These are phyloP conservation scores for Echinosphaeria canescens DNA, from an alignment of 2,329 filamentous ascomycete species.

Conservation along the genomic window DNA sequence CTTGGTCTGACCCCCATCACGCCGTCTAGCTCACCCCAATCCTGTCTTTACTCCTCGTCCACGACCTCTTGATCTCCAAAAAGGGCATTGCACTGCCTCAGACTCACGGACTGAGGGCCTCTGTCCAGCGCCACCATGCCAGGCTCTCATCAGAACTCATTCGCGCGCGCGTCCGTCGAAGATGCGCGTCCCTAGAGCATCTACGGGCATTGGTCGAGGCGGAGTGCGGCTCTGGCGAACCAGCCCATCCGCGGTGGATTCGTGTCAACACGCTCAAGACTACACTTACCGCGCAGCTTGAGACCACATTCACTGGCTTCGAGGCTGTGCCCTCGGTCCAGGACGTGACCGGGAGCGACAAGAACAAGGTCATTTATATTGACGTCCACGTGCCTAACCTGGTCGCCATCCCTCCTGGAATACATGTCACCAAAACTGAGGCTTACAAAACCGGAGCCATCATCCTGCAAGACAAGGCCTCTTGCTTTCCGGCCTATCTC, in stretches of 20 bases:
- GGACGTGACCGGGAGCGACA: constrained; percentile 23
- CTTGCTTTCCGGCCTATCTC: constrained; percentile 86
- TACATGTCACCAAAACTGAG: constrained; percentile 48
- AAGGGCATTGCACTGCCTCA: constrained; percentile 63
- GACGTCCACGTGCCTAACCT: constrained; percentile 71
- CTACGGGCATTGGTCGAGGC: constrained; percentile 36
- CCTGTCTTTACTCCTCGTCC: constrained; percentile 60
- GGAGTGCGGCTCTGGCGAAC: constrained; percentile 24
- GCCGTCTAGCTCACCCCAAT: constrained; percentile 48
- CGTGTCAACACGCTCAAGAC: constrained; percentile 65
- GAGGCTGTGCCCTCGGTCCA: constrained; percentile 31
- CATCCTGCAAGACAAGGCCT: constrained; percentile 91
- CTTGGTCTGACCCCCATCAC: constrained; percentile 1
- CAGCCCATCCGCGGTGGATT: constrained; percentile 68
- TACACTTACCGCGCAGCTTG: constrained; percentile 48
- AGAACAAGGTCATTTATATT: constrained; percentile 35
- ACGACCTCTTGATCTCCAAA: constrained; percentile 71
- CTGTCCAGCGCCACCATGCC: constrained; percentile 63
- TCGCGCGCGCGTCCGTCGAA: constrained; percentile 51
- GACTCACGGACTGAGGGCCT: constrained; percentile 53
- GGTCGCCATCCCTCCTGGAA: constrained; percentile 50
- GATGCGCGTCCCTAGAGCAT: constrained; percentile 43
- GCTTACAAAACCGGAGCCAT: constrained; percentile 60
- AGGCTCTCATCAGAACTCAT: constrained; percentile 67
- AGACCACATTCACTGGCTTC: constrained; percentile 49